phyloP scores from a whole-genome alignment of 129 eudicot genomes.

The Oenanthe sinensis region DNA sequence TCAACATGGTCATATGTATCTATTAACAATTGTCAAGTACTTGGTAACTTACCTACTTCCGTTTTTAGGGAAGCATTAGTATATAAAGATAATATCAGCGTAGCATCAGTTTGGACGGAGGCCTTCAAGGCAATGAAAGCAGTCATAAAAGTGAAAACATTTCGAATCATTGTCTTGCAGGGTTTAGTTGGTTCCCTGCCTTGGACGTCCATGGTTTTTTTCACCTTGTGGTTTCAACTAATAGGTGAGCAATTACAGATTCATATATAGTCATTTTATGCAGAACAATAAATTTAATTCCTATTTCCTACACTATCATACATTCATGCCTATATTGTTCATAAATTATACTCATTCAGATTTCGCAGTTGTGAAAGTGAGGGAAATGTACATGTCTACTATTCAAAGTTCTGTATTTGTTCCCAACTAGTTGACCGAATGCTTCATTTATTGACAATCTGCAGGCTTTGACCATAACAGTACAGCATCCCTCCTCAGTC shows the following conservation, averaged over 20 bases:
- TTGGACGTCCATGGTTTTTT: constrained; percentile 93
- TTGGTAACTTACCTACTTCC: constrained; percentile 1
- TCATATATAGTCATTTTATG: neutral
- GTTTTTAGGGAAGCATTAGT: constrained; percentile 44
- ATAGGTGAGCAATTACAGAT: constrained; percentile 57
- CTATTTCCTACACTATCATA: neutral
- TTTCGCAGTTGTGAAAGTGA: neutral
- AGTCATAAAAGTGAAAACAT: constrained; percentile 64
- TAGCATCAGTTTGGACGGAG: constrained; percentile 63
- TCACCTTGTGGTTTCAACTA: constrained; percentile 83
- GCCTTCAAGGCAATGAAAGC: constrained; percentile 76
- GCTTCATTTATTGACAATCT: neutral
- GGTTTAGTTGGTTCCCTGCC: constrained; percentile 95
- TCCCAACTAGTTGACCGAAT: neutral
- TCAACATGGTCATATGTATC: neutral
- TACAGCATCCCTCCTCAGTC: constrained; percentile 64
- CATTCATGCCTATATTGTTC: neutral
- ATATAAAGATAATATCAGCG: constrained; percentile 27
- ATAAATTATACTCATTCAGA: neutral
- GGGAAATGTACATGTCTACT: neutral
- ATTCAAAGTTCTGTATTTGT: neutral
- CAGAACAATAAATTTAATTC: neutral
- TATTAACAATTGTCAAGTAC: neutral
- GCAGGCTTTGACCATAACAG: constrained; percentile 85
- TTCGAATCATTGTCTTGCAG: constrained; percentile 91